A percentile compares a stretch with the other conserved stretches of the same genome.
These are phyloP conservation scores for Zanthoxylum bungeanum DNA, from an alignment of 345 rosid species.

Conservation along the genomic window DNA sequence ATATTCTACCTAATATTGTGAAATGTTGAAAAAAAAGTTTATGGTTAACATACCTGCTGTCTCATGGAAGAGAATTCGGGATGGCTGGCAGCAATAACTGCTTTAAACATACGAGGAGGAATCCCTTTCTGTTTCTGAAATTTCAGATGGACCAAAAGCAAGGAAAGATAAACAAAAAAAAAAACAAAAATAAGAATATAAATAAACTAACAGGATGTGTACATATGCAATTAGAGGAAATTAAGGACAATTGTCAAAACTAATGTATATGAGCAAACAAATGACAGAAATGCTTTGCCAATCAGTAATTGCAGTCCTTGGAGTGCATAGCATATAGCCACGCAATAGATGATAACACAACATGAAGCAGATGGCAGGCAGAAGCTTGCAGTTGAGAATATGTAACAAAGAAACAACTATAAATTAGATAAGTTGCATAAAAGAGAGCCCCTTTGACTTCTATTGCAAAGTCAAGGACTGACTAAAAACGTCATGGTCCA, in stretches of 20 bases:
- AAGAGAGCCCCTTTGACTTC: not conserved
- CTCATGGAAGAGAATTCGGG: slow-evolving; percentile 93
- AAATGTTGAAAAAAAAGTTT: not conserved
- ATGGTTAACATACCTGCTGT: slow-evolving; percentile 65
- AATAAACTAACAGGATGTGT: not conserved
- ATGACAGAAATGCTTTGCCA: not conserved
- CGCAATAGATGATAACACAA: not conserved
- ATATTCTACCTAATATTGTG: not conserved
- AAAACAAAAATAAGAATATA: not conserved
- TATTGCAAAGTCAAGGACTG: slow-evolving; percentile 2
- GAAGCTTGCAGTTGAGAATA: not conserved
- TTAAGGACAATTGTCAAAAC: not conserved
- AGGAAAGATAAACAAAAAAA: not conserved
- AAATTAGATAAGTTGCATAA: not conserved
- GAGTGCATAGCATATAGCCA: not conserved
- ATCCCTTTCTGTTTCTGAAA: slow-evolving; percentile 86
- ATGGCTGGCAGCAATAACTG: slow-evolving; percentile 93
- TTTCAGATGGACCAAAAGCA: slow-evolving; percentile 9
- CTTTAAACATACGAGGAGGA: slow-evolving; percentile 95
- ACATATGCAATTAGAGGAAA: not conserved
- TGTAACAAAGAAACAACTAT: not conserved
- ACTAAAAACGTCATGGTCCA: not conserved
- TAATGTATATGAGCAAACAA: not conserved
- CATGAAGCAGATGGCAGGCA: not conserved
- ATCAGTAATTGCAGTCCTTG: not conserved